Evolutionary conservation across 1,284 basidiomycete genomes (phyloP).

Genomic region (Nidula niveotomentosa): DNA sequence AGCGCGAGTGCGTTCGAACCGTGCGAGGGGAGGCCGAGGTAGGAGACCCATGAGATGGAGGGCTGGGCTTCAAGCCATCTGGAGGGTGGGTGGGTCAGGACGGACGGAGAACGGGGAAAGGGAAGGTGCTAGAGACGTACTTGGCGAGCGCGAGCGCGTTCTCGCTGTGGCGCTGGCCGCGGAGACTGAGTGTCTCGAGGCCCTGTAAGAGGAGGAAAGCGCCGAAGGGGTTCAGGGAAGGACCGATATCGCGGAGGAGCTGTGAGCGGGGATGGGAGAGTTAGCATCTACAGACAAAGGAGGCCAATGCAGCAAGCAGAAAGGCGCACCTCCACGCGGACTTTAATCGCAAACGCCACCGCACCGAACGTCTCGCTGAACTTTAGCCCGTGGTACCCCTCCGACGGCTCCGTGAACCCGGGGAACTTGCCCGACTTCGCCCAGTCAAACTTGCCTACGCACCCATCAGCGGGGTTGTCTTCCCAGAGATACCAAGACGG

Average conservation of each 20-base stretch:
- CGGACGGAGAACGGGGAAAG: too few relatives aligned
- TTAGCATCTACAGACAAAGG: background rate
- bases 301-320: background rate
- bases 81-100: too few relatives aligned
- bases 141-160: conserved; percentile 77
- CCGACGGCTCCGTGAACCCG: conserved; percentile 78
- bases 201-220: conserved; percentile 87
- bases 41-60: conserved; percentile 80
- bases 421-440: conserved; percentile 75
- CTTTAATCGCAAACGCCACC: conserved; percentile 72
- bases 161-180: conserved; percentile 74
- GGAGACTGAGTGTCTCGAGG: conserved; percentile 82
- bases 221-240: conserved; percentile 77
- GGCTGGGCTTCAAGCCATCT: conserved; percentile 61
- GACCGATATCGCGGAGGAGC: conserved; percentile 79
- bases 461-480: background rate
- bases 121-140: conserved; percentile 20
- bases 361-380: conserved; percentile 78
- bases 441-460: conserved; percentile 85
- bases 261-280: conserved; percentile 20
- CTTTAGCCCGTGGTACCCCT: conserved; percentile 82
- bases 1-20: conserved; percentile 62
- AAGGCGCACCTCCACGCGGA: conserved; percentile 46
- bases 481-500: background rate
- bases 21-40: conserved; percentile 74